Evolutionary conservation across 495 filamentous ascomycete genomes (phyloP), one percentile per base, ranked within the genome.

Genomic region (Corynascus novoguineensis): DNA sequence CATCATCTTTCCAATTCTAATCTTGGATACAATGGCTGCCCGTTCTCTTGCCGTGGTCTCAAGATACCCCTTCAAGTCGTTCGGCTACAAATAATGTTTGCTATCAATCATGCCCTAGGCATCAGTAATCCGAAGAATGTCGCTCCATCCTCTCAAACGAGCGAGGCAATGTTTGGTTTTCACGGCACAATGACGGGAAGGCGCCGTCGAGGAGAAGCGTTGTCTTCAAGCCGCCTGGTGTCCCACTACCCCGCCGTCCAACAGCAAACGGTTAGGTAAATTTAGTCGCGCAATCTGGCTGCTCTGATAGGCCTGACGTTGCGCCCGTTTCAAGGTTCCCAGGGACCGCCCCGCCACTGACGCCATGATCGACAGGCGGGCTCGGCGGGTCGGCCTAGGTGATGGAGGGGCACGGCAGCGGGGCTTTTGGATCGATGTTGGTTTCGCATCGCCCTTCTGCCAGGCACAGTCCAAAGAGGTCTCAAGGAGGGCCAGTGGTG

Each of bases 301-400:
- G n/a, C 22, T 15, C 10, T 55, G 53, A 55, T 55, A 48, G 42
- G 41, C 42, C n/a, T n/a, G 42, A 7, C 41, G 25, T 19, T 14
- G 21, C 21, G 22, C 28, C 53, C 29, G 53, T 49, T 50, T 49
- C 44, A 47, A 31, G 17, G 45, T 21, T 49, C 41, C 5, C 53
- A 56, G 53, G 53, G 44, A 29, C 45, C 53, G 34, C 53, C 34
- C 53, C 42, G 22, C 53, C 11, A 1, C 40, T 56, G 45, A 56
- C 53, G 53, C 31, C 44, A 56, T 47, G 53, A 56, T 56, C 53
- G 53, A 49, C 53, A 50, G 44, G 53, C 34, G 24, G 38, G 15
- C 25, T 45, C 41, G 44, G 53, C 34, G 24, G 38, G 15, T 34
- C 25, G 31, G 42, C 38, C 53, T 55, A 22, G 41, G 44, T 17